These are phyloP conservation scores for Cyberlindnera galapagoensis DNA, from an alignment of 805 yeast species.

Conservation along the genomic window DNA sequence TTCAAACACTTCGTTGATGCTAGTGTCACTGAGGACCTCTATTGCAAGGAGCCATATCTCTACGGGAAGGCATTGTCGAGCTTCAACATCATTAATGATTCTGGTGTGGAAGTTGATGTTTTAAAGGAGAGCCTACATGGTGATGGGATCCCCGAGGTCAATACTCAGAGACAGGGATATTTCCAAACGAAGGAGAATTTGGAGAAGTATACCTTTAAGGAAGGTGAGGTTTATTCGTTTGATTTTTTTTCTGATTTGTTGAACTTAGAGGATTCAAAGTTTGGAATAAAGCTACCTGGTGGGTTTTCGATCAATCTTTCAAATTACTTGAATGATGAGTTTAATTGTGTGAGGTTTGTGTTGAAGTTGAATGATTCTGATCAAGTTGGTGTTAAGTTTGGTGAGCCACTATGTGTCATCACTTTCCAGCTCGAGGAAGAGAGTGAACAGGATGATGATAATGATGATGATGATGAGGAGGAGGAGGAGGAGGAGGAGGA, in stretches of 20 bases:
- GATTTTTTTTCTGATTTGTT: slow-evolving; percentile 51
- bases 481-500: no score
- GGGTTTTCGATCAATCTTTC: slow-evolving; percentile 39
- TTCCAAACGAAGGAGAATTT: slow-evolving; percentile 36
- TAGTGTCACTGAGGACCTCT: slow-evolving; percentile 58
- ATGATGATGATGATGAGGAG: background rate
- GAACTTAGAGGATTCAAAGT: slow-evolving; percentile 42
- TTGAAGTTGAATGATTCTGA: slow-evolving; percentile 24
- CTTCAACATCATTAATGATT: slow-evolving; percentile 39
- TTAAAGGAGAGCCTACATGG: slow-evolving; percentile 18
- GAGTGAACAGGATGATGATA: slow-evolving; percentile 1
- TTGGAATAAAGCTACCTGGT: slow-evolving; percentile 49
- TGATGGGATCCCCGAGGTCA: slow-evolving; percentile 27
- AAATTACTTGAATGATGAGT: slow-evolving; percentile 35
- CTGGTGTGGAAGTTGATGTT: slow-evolving; percentile 7
- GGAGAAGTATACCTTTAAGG: slow-evolving; percentile 33
- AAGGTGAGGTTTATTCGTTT: slow-evolving; percentile 35
- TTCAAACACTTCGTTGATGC: slow-evolving; percentile 57
- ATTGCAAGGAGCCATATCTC: slow-evolving; percentile 52
- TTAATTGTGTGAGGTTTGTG: slow-evolving; percentile 41
- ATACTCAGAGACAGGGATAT: slow-evolving; percentile 35
- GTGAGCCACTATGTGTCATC: slow-evolving; percentile 17
- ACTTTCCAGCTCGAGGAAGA: slow-evolving; percentile 9
- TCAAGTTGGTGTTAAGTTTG: slow-evolving; percentile 10
- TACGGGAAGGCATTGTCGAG: slow-evolving; percentile 58